A percentile compares a stretch with the other conserved stretches of the same genome.
Evolutionary conservation across 2,329 filamentous ascomycete genomes (phyloP).

Genomic region (Magnaporthiopsis incrustans): DNA sequence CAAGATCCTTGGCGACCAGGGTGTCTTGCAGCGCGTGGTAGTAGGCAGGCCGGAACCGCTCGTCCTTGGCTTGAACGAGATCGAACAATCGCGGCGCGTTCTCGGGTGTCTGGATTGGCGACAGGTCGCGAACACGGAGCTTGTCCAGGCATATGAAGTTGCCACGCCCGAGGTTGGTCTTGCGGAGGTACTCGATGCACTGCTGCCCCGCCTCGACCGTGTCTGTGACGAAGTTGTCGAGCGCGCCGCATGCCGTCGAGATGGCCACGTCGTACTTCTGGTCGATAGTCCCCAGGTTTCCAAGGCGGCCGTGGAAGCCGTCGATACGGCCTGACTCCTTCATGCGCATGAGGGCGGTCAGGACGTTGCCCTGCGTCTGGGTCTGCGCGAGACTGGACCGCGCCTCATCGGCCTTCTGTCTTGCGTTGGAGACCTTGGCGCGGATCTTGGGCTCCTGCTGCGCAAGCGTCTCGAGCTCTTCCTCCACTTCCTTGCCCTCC

Average conservation of each 20-base stretch:
- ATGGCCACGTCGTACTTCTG: constrained; percentile 95
- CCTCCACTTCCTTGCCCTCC: constrained; percentile 63
- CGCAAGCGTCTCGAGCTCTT: constrained; percentile 63
- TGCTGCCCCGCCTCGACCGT: constrained; percentile 94
- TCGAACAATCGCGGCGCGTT: constrained; percentile 90
- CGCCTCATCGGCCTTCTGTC: constrained; percentile 94
- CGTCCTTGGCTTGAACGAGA: constrained; percentile 79
- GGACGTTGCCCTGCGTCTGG: constrained; percentile 87
- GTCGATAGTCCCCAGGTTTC: constrained; percentile 90
- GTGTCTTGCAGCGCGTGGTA: constrained; percentile 95
- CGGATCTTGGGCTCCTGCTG: constrained; percentile 76
- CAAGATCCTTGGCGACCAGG: constrained; percentile 81
- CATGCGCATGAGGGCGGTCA: constrained; percentile 86
- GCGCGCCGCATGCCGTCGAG: constrained; percentile 82
- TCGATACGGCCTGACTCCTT: constrained; percentile 95
- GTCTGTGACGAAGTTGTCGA: constrained; percentile 96
- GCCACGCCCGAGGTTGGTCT: constrained; percentile 92
- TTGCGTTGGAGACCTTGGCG: constrained; percentile 75
- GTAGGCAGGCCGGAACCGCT: constrained; percentile 82
- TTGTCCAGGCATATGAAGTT: constrained; percentile 97
- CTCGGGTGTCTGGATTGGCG: constrained; percentile 79
- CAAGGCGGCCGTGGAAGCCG: constrained; percentile 90
- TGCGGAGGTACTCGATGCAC: constrained; percentile 94
- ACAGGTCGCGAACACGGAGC: constrained; percentile 69
- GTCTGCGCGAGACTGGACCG: constrained; percentile 82